Evolutionary conservation across 75 land plant species (phyloP), one percentile per base, ranked within the genome.

Genomic region (Selaginella tamariscina): DNA sequence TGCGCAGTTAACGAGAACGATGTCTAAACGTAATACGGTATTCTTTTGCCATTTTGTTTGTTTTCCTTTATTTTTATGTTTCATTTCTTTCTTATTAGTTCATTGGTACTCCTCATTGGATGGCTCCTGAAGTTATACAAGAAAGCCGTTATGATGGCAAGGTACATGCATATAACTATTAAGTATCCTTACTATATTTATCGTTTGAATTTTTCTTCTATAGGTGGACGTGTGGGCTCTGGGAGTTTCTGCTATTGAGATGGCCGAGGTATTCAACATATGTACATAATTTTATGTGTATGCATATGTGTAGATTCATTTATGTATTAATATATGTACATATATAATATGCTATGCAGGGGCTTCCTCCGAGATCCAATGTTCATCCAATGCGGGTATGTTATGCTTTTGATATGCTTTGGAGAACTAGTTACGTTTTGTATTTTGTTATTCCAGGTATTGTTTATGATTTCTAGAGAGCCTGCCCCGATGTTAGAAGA

Each of bases 221-320:
- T 71, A 95, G 99, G 99, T 95, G 30, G 99, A 95, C 84, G 99
- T 95, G 32, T 95, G 99, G 99, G 97, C 99, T 15, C 87, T 91
- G 59, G 99, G 99, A 75, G 97, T 95, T 11, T 84, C 99, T 33
- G 99, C 99, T 71, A 91, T 95, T 83, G 99, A 95, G 66, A 95
- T 95, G 99, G 99, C 99, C 30, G 99, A 95, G 92, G 96, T 90
- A 68, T 65, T 56, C 55, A 18, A 29, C 1, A 56, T 31, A 27
- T 24, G 5, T 5, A 39, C 49, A 39, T 5, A 39, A n/a, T n/a
- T n/a, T n/a, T n/a, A n/a, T n/a, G n/a, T n/a, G 49, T 15, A 39
- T 39, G 49, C 49, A 39, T 5, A 15, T 5, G 15, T 15, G 5
- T 5, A 39, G 15, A 39, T 15, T 39, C 15, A 39, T 39, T 39